phyloP scores from a whole-genome alignment of 306 rosid genomes.

The Lathyrus oleraceus region DNA sequence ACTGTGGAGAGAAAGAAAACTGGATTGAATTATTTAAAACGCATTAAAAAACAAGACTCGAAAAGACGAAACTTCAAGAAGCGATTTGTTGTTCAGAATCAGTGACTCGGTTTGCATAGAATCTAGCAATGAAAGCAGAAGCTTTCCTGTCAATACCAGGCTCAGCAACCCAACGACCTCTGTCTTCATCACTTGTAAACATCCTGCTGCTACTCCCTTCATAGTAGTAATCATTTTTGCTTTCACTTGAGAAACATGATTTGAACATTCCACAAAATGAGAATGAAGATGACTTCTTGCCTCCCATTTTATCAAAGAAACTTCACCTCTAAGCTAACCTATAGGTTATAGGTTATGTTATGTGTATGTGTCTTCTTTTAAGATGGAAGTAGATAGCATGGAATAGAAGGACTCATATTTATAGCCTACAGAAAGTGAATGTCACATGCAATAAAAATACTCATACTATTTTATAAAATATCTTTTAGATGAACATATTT shows the following conservation, averaged over 20 bases:
- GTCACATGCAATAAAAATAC: conserved; percentile 15
- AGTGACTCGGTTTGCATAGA: conserved; percentile 60
- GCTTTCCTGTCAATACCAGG: conserved; percentile 90
- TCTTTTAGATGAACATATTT: too few species aligned
- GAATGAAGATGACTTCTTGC: conserved; percentile 55
- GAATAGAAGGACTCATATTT: conserved; percentile 39
- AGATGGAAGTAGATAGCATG: conserved; percentile 25
- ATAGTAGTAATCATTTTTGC: conserved; percentile 45
- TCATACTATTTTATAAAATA: neutral
- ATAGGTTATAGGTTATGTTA: neutral
- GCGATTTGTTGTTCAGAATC: conserved; percentile 58
- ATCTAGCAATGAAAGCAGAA: conserved; percentile 74
- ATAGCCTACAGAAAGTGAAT: conserved; percentile 37
- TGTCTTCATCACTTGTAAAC: conserved; percentile 81
- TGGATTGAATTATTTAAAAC: too few species aligned
- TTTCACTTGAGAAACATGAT: conserved; percentile 61
- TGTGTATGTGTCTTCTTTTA: neutral
- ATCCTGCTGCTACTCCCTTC: conserved; percentile 61
- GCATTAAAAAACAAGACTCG: neutral
- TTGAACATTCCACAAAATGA: conserved; percentile 67
- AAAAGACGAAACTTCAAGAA: conserved; percentile 5
- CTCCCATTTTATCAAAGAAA: conserved; percentile 45
- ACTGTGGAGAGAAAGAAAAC: too few species aligned
- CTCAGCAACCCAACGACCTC: conserved; percentile 79
- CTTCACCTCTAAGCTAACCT: conserved; percentile 34